phyloP scores from a whole-genome alignment of 192 early-diverging fungal genomes.

The Dissophora globulifera region DNA sequence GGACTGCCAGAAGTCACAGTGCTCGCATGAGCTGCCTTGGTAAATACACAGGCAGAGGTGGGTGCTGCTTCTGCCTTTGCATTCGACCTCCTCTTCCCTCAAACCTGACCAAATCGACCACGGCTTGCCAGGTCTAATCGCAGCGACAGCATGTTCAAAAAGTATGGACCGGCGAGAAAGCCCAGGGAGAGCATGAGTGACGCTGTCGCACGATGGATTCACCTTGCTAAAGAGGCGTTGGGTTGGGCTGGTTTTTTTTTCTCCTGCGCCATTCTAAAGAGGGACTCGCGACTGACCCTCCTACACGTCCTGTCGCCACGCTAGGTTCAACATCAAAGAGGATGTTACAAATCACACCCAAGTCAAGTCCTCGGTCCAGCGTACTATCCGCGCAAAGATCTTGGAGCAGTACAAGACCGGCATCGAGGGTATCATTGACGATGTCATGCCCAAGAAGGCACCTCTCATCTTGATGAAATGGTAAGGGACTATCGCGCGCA shows the following conservation, averaged over 20 bases:
- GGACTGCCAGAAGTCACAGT: background rate
- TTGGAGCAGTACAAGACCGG: conserved; percentile 86
- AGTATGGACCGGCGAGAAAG: conserved; percentile 43
- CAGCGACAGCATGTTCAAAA: conserved; percentile 70
- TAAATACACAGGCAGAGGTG: background rate
- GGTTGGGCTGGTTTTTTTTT: too few relatives aligned
- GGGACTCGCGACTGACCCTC: background rate
- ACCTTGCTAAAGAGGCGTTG: background rate
- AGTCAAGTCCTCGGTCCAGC: conserved; percentile 92
- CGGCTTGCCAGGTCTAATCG: background rate
- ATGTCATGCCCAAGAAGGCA: conserved; percentile 96
- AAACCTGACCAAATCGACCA: background rate
- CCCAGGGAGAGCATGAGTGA: background rate
- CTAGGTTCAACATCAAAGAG: conserved; percentile 79
- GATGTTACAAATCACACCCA: conserved; percentile 87
- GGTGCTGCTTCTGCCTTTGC: background rate
- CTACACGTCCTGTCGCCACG: too few relatives aligned
- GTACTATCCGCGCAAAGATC: conserved; percentile 85
- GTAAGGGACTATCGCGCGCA: too few relatives aligned
- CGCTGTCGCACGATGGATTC: too few relatives aligned
- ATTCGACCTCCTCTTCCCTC: background rate
- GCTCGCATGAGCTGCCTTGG: conserved; percentile 16
- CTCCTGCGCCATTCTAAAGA: background rate
- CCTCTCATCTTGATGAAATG: conserved; percentile 89
- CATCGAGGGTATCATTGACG: conserved; percentile 87